Percentiles rank a stretch among this genome's conserved stretches.
These are phyloP conservation scores for Strobilomyces dryophilus DNA, from an alignment of 768 basidiomycete genomes.

Conservation along the genomic window DNA sequence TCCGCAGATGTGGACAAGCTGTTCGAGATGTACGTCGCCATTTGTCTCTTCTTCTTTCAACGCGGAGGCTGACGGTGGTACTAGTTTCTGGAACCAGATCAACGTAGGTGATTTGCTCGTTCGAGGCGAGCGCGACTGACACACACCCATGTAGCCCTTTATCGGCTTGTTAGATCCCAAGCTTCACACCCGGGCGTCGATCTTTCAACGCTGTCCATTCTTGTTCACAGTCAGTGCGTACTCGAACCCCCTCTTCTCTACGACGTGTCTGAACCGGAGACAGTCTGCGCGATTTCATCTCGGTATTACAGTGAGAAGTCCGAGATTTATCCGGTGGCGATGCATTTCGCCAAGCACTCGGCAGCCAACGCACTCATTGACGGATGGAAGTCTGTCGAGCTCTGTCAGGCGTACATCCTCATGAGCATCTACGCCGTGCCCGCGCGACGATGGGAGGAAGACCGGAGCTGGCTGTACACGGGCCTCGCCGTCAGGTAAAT, in stretches of 20 bases:
- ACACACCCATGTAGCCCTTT: slow-evolving; percentile 38
- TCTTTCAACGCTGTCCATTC: slow-evolving; percentile 84
- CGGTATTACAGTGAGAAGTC: slow-evolving; percentile 76
- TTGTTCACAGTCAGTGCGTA: slow-evolving; percentile 80
- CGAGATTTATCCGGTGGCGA: slow-evolving; percentile 81
- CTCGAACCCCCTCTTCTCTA: not conserved
- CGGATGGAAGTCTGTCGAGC: slow-evolving; percentile 81
- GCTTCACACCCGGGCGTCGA: slow-evolving; percentile 74
- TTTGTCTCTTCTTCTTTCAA: not conserved
- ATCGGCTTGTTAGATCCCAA: slow-evolving; percentile 77
- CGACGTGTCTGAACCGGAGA: not conserved
- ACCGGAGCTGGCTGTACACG: slow-evolving; percentile 85
- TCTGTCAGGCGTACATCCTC: slow-evolving; percentile 88
- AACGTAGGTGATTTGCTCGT: slow-evolving; percentile 46
- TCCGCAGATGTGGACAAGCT: slow-evolving; percentile 76
- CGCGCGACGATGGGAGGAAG: slow-evolving; percentile 83
- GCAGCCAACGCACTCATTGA: slow-evolving; percentile 78
- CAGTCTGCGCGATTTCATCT: slow-evolving; percentile 84
- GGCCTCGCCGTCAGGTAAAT: slow-evolving; percentile 76
- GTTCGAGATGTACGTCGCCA: slow-evolving; percentile 68
- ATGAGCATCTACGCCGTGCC: slow-evolving; percentile 81
- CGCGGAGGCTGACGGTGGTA: slow-evolving; percentile 1
- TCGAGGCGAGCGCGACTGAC: not conserved
- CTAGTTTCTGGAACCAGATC: slow-evolving; percentile 65
- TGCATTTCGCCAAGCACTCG: slow-evolving; percentile 84